phyloP scores from a whole-genome alignment of 2,329 filamentous ascomycete genomes.

The Lasiodiplodia sp. region DNA sequence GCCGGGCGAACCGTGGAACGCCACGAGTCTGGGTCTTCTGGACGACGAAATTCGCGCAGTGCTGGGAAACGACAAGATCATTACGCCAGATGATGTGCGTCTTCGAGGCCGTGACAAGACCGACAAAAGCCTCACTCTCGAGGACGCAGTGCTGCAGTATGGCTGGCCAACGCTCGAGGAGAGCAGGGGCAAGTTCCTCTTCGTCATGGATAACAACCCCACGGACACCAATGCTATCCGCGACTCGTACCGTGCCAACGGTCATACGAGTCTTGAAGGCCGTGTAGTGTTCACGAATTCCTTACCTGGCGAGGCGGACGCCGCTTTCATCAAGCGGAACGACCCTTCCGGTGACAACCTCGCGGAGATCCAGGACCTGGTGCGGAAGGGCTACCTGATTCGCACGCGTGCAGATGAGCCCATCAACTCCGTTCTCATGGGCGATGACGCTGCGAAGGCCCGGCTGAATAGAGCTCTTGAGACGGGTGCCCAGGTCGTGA shows the following conservation, averaged over 20 bases:
- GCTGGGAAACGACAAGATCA: conserved; percentile 50
- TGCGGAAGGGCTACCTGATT: conserved; percentile 58
- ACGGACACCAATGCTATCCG: conserved; percentile 39
- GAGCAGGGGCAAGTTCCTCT: conserved; percentile 56
- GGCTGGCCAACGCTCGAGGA: conserved; percentile 59
- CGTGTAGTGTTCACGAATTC: conserved; percentile 59
- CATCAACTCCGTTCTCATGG: conserved; percentile 51
- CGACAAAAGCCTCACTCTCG: conserved; percentile 49
- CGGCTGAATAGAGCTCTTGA: conserved; percentile 48
- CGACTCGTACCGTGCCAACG: conserved; percentile 47
- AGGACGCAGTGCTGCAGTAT: conserved; percentile 53
- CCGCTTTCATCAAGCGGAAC: conserved; percentile 60
- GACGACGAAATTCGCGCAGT: conserved; percentile 58
- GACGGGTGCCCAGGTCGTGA: conserved; percentile 60
- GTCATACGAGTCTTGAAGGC: conserved; percentile 50
- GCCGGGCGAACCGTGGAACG: conserved; percentile 53
- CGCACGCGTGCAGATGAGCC: conserved; percentile 58
- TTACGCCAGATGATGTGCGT: conserved; percentile 58
- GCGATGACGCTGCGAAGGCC: conserved; percentile 51
- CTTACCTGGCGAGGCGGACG: conserved; percentile 53
- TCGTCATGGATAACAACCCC: conserved; percentile 58
- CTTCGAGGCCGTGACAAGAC: neutral
- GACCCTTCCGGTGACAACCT: conserved; percentile 48
- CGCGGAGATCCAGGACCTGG: conserved; percentile 53
- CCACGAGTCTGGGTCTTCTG: conserved; percentile 52